Evolutionary conservation across 1,284 basidiomycete species (phyloP).

Genomic region (Cystobasidiaceae sp.): DNA sequence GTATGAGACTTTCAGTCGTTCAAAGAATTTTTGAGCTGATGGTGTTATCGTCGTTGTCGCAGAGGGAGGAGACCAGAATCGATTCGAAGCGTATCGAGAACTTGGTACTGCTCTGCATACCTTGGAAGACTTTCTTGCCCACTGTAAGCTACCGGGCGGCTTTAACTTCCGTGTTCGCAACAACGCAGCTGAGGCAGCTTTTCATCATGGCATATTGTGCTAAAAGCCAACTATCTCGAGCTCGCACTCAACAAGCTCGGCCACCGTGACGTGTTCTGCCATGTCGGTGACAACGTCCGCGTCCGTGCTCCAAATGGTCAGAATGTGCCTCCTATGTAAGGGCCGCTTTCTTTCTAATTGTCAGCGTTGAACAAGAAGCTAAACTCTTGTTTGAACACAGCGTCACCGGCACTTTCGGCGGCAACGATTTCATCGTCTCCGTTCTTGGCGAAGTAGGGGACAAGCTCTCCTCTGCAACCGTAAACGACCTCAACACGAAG

Average conservation of each 20-base stretch:
- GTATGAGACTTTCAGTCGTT: not conserved
- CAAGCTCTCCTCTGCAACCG: conserved; percentile 27
- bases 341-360: not conserved
- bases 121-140: conserved; percentile 79
- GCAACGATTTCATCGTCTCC: conserved; percentile 28
- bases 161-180: not conserved
- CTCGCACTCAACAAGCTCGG: conserved; percentile 64
- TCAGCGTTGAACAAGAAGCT: not conserved
- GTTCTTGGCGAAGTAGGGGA: conserved; percentile 31
- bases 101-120: conserved; percentile 59
- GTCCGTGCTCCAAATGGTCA: conserved; percentile 71
- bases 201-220: not conserved
- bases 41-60: not conserved
- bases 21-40: not conserved
- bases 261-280: conserved; percentile 71
- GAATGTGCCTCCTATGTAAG: conserved; percentile 60
- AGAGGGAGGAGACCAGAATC: conserved; percentile 50
- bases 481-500: conserved; percentile 18
- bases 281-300: conserved; percentile 76
- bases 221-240: conserved; percentile 39
- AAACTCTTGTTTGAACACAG: conserved; percentile 44
- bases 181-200: not conserved
- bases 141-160: conserved; percentile 51
- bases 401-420: conserved; percentile 31
- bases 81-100: conserved; percentile 71